Evolutionary conservation across 768 basidiomycete genomes (phyloP).

Genomic region (Favolaschia claudopus): DNA sequence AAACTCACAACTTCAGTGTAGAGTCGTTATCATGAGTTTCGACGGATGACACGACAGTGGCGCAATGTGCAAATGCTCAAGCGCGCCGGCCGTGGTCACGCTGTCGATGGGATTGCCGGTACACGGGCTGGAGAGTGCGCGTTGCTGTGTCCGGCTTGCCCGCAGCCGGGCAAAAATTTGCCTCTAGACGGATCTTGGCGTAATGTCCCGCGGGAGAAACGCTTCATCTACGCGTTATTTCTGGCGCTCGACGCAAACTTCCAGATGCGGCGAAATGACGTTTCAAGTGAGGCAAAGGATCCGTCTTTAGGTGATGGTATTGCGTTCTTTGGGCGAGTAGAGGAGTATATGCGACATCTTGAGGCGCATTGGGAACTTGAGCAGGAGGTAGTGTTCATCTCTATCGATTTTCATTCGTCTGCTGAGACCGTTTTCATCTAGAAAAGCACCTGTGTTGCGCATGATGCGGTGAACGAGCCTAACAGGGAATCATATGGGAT

Average conservation of each 20-base stretch:
- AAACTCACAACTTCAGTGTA: not conserved
- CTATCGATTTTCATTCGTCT: too few relatives aligned
- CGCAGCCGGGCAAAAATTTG: slow-evolving; percentile 35
- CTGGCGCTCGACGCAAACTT: slow-evolving; percentile 14
- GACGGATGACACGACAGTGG: slow-evolving; percentile 16
- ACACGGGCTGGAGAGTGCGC: slow-evolving; percentile 9
- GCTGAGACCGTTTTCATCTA: too few relatives aligned
- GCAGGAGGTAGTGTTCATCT: not conserved
- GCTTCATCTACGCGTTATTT: slow-evolving; percentile 36
- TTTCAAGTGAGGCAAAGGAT: slow-evolving; percentile 34
- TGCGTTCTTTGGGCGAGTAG: slow-evolving; percentile 36
- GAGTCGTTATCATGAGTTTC: slow-evolving; percentile 24
- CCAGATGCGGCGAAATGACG: slow-evolving; percentile 33
- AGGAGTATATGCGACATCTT: slow-evolving; percentile 29
- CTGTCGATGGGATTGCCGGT: not conserved
- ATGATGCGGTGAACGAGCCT: not conserved
- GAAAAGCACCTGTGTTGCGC: slow-evolving; percentile 20
- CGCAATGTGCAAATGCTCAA: slow-evolving; percentile 20
- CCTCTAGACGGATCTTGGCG: slow-evolving; percentile 29
- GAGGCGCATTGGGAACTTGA: not conserved
- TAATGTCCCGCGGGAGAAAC: not conserved
- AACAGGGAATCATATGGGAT: not conserved
- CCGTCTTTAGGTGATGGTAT: slow-evolving; percentile 35
- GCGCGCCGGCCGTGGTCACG: slow-evolving; percentile 18
- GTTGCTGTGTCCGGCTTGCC: slow-evolving; percentile 34